Evolutionary conservation across 2,329 filamentous ascomycete genomes (phyloP).

Genomic region (Hymenoscyphus repandus): DNA sequence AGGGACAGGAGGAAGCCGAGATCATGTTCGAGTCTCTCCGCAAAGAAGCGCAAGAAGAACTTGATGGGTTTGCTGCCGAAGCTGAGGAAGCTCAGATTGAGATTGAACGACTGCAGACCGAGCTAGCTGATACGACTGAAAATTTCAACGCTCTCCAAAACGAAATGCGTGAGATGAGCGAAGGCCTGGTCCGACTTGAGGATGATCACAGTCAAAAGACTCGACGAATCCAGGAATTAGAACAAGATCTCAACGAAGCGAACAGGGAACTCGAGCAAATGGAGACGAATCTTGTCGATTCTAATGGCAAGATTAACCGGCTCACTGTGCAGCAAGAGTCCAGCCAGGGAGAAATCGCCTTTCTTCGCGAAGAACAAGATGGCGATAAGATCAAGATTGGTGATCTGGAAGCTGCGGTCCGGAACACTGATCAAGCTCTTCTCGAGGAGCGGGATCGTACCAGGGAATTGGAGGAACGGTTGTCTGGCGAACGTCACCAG

Average conservation of each 20-base stretch:
- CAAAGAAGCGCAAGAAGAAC: constrained; percentile 60
- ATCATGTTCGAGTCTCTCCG: constrained; percentile 55
- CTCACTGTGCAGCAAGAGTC: constrained; percentile 90
- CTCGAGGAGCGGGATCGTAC: constrained; percentile 77
- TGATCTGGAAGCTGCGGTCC: constrained; percentile 79
- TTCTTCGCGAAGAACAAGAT: constrained; percentile 94
- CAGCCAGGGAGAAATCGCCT: constrained; percentile 86
- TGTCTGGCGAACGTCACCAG: constrained; percentile 77
- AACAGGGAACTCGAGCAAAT: constrained; percentile 83
- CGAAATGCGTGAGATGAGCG: constrained; percentile 89
- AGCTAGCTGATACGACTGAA: constrained; percentile 72
- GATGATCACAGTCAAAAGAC: constrained; percentile 80
- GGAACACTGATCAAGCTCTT: constrained; percentile 72
- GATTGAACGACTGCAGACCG: constrained; percentile 62
- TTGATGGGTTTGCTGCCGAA: constrained; percentile 64
- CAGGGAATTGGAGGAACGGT: constrained; percentile 66
- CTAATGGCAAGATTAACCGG: constrained; percentile 82
- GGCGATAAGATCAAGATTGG: constrained; percentile 97
- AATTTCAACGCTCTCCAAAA: constrained; percentile 88
- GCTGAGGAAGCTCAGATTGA: constrained; percentile 68
- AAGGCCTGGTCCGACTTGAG: constrained; percentile 79
- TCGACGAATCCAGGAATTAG: constrained; percentile 73
- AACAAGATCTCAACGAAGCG: constrained; percentile 75
- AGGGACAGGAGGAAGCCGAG: constrained; percentile 54
- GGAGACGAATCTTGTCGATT: constrained; percentile 76